phyloP scores from a whole-genome alignment of 495 filamentous ascomycete species.

The Penicillium maclennaniae region DNA sequence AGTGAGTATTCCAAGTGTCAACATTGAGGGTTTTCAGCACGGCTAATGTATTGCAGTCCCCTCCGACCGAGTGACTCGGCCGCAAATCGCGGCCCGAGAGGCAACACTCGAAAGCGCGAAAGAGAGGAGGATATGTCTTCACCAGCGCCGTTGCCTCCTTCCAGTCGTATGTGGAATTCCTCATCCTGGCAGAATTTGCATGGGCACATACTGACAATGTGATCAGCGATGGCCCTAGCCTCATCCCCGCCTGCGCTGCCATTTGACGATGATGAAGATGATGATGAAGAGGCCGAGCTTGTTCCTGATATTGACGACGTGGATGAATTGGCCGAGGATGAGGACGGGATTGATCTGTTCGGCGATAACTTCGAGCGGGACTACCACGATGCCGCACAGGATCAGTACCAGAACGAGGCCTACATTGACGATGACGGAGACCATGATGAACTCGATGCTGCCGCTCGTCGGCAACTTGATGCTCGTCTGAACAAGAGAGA shows the following conservation, averaged over 20 bases:
- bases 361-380: conserved; percentile 84
- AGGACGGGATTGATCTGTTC: conserved; percentile 90
- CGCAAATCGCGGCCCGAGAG: conserved; percentile 71
- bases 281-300: conserved; percentile 69
- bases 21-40: conserved; percentile 1
- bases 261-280: conserved; percentile 64
- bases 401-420: conserved; percentile 60
- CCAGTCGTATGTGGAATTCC: conserved; percentile 57
- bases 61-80: conserved; percentile 79
- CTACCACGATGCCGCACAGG: conserved; percentile 59
- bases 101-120: conserved; percentile 71
- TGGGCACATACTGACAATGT: conserved; percentile 21
- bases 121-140: conserved; percentile 79
- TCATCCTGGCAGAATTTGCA: background rate
- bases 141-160: conserved; percentile 59
- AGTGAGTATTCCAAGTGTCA: conserved; percentile 23
- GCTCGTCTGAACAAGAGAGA: conserved; percentile 79
- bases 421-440: conserved; percentile 81
- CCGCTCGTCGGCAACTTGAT: conserved; percentile 72
- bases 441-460: conserved; percentile 68
- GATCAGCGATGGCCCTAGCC: conserved; percentile 24
- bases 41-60: conserved; percentile 52
- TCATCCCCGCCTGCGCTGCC: conserved; percentile 52
- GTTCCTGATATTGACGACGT: conserved; percentile 84
- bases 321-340: conserved; percentile 95